Percentiles rank a stretch among this genome's conserved stretches.
These are phyloP conservation scores for Eucalyptus lansdowneana DNA, from an alignment of 345 rosid species.

Conservation along the genomic window DNA sequence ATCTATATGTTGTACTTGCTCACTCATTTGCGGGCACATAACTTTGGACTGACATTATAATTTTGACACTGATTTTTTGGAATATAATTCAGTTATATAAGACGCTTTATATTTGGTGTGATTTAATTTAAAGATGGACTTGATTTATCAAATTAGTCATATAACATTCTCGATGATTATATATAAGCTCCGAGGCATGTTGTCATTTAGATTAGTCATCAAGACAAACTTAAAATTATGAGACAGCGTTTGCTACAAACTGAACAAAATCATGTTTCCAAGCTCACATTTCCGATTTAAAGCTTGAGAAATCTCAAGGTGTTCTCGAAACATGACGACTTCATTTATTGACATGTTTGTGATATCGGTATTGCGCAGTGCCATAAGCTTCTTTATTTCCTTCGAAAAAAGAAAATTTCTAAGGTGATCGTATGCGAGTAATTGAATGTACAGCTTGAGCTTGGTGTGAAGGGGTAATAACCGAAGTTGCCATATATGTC, in stretches of 20 bases:
- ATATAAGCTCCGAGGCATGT: neutral
- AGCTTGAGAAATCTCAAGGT: neutral
- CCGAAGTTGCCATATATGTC: neutral
- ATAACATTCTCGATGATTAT: neutral
- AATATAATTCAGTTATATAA: neutral
- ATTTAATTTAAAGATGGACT: neutral
- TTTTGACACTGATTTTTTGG: neutral
- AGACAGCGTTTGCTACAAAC: neutral
- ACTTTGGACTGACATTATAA: neutral
- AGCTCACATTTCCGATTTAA: neutral
- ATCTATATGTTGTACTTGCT: neutral
- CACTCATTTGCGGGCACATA: neutral
- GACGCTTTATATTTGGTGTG: neutral
- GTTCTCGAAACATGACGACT: neutral
- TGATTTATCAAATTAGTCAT: neutral
- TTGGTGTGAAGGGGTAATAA: neutral
- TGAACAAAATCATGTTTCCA: neutral
- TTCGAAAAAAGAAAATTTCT: neutral
- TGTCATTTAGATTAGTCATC: neutral
- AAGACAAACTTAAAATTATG: neutral
- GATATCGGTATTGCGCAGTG: neutral
- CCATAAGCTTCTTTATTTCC: neutral
- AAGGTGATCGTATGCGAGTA: neutral
- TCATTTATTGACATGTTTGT: neutral
- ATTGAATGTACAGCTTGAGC: neutral